phyloP scores from a whole-genome alignment of 176 grass and related monocot genomes.

The Rhynchospora pubera region DNA sequence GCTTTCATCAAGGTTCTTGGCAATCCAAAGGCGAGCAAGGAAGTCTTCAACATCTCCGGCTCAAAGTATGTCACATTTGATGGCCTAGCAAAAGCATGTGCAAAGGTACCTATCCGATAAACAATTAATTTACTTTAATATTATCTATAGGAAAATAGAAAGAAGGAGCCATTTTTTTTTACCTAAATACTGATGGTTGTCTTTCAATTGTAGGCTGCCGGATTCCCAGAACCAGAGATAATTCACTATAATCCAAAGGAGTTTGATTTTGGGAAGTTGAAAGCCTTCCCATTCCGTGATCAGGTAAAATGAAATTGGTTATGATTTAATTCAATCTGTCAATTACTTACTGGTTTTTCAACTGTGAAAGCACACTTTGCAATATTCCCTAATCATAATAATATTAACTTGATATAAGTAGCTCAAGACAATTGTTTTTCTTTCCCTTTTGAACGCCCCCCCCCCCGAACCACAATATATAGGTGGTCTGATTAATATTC shows the following conservation, averaged over 20 bases:
- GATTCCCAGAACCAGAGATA: slow-evolving; percentile 84
- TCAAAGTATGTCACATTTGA: slow-evolving; percentile 95
- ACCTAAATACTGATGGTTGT: not conserved
- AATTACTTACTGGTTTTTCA: not conserved
- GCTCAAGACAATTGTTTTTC: not conserved
- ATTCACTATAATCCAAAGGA: slow-evolving; percentile 92
- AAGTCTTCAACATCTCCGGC: slow-evolving; percentile 97
- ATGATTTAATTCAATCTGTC: not conserved
- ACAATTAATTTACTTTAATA: not conserved
- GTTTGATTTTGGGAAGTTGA: slow-evolving; percentile 95
- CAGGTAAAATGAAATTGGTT: slow-evolving; percentile 39
- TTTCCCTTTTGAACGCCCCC: too few species aligned
- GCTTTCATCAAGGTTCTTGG: slow-evolving; percentile 58
- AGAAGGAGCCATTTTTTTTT: not conserved
- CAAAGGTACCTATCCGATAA: slow-evolving; percentile 43
- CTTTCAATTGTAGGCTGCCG: slow-evolving; percentile 46
- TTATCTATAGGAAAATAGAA: not conserved
- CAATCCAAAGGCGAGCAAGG: slow-evolving; percentile 77
- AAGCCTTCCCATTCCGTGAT: slow-evolving; percentile 92
- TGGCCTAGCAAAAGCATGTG: slow-evolving; percentile 80
- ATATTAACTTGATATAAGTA: not conserved
- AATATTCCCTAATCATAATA: not conserved
- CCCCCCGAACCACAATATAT: not conserved
- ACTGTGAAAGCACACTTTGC: not conserved
- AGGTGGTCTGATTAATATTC: not conserved